Percentiles rank a stretch among this genome's conserved stretches.
Conservation (phyloP, 768 basidiomycete genomes). For the Lanmaoa pseudosensibilis region DNA sequence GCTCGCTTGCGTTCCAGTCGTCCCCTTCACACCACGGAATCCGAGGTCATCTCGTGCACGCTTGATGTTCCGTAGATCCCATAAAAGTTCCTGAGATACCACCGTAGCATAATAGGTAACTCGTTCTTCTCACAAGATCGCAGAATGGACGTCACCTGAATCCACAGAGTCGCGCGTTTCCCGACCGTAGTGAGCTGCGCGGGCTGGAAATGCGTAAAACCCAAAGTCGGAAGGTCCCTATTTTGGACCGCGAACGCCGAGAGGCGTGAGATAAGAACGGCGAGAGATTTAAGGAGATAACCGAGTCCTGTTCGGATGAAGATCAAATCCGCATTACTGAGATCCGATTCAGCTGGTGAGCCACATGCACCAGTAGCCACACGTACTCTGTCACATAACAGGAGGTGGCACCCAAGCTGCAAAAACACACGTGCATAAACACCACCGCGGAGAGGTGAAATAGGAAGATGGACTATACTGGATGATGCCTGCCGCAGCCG, state of each 20-base stretch:
- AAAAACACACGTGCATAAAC: constrained; percentile 12
- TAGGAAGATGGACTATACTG: constrained; percentile 54
- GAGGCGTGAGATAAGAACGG: constrained; percentile 85
- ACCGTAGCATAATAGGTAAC: not conserved
- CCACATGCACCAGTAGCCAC: constrained; percentile 5
- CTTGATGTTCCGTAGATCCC: constrained; percentile 93
- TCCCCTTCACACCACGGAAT: constrained; percentile 99
- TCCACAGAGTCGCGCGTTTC: constrained; percentile 94
- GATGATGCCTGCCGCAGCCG: constrained; percentile 93
- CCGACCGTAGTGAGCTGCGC: constrained; percentile 98
- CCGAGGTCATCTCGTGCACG: constrained; percentile 90
- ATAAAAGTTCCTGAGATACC: constrained; percentile 72
- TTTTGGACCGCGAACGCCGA: constrained; percentile 82
- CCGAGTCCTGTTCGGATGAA: constrained; percentile 88
- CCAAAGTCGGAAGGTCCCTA: constrained; percentile 86
- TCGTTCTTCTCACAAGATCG: not conserved
- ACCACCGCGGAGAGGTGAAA: constrained; percentile 8
- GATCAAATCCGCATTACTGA: constrained; percentile 96
- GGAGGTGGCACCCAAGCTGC: constrained; percentile 90
- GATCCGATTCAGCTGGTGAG: constrained; percentile 13
- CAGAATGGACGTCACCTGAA: constrained; percentile 58
- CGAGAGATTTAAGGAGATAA: constrained; percentile 84
- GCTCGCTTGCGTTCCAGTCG: constrained; percentile 96
- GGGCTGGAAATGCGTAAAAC: constrained; percentile 99
- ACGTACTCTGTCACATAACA: constrained; percentile 98